phyloP scores from a whole-genome alignment of 768 basidiomycete species.

The Termitomyces sp. region DNA sequence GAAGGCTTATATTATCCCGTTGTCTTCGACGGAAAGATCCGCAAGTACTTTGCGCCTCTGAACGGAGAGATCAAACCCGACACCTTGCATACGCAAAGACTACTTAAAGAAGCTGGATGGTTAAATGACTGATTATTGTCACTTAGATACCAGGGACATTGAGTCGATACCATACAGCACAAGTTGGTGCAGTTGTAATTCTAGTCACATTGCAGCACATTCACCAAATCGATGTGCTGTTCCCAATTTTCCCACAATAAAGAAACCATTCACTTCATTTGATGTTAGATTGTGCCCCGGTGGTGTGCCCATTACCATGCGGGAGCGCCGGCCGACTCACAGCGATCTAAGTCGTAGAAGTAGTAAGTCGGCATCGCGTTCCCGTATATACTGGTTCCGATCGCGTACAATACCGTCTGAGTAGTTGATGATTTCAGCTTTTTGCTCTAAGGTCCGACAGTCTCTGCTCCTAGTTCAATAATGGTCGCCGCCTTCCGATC shows the following conservation, averaged over 20 bases:
- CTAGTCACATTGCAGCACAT: not conserved
- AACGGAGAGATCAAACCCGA: constrained; percentile 68
- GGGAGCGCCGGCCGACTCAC: too few species aligned
- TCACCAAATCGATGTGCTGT: not conserved
- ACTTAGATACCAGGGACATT: not conserved
- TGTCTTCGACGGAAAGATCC: constrained; percentile 39
- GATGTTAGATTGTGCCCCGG: too few species aligned
- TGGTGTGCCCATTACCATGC: too few species aligned
- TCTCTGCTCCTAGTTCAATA: too few species aligned
- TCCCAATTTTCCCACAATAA: not conserved
- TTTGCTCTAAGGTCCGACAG: not conserved
- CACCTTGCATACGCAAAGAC: constrained; percentile 31
- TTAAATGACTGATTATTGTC: constrained; percentile 17
- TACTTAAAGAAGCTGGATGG: constrained; percentile 47
- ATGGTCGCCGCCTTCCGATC: not conserved
- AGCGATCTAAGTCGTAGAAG: too few species aligned
- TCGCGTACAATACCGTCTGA: not conserved
- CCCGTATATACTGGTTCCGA: not conserved
- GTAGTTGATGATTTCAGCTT: too few species aligned
- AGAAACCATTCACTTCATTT: not conserved
- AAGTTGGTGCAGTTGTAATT: not conserved
- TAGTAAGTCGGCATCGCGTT: not conserved
- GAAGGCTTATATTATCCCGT: constrained; percentile 52
- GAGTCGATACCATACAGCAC: not conserved
- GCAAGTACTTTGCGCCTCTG: constrained; percentile 58